These are phyloP conservation scores for Astragalus glycyphyllos DNA, from an alignment of 306 rosid species.

Conservation along the genomic window DNA sequence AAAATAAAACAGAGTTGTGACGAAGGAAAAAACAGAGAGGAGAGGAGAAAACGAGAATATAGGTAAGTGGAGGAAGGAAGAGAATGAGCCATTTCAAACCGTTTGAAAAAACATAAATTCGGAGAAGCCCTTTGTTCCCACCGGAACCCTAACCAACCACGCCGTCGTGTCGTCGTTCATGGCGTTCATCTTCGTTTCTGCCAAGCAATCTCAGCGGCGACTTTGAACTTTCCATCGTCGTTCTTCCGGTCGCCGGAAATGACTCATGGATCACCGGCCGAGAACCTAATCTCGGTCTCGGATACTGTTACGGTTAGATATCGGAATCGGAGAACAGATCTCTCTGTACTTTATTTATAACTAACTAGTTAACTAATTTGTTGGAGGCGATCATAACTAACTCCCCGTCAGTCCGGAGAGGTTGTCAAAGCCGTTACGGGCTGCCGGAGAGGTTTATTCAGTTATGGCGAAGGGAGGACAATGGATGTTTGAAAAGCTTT, in stretches of 20 bases:
- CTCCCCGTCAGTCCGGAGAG: slow-evolving; percentile 35
- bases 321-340: slow-evolving; percentile 38
- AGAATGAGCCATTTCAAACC: slow-evolving; percentile 19
- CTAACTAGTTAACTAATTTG: slow-evolving; percentile 10
- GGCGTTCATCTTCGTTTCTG: slow-evolving; percentile 36
- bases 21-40: background rate
- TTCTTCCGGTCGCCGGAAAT: slow-evolving; percentile 53
- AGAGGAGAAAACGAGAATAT: slow-evolving; percentile 26
- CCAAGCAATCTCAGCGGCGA: slow-evolving; percentile 12
- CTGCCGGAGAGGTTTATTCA: slow-evolving; percentile 11
- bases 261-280: slow-evolving; percentile 51
- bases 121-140: slow-evolving; percentile 21
- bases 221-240: slow-evolving; percentile 27
- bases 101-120: slow-evolving; percentile 1
- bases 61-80: background rate
- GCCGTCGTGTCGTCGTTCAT: slow-evolving; percentile 31
- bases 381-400: slow-evolving; percentile 41
- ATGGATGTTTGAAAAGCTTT: slow-evolving; percentile 64
- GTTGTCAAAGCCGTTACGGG: slow-evolving; percentile 38
- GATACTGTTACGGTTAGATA: slow-evolving; percentile 18
- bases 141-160: slow-evolving; percentile 49
- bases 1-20: background rate
- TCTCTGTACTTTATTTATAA: background rate
- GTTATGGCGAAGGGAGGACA: slow-evolving; percentile 82
- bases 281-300: slow-evolving; percentile 18